Percentiles rank a stretch among this genome's conserved stretches.
Conservation (phyloP, 2,329 filamentous ascomycete species). For the Cladophialophora bantiana region DNA sequence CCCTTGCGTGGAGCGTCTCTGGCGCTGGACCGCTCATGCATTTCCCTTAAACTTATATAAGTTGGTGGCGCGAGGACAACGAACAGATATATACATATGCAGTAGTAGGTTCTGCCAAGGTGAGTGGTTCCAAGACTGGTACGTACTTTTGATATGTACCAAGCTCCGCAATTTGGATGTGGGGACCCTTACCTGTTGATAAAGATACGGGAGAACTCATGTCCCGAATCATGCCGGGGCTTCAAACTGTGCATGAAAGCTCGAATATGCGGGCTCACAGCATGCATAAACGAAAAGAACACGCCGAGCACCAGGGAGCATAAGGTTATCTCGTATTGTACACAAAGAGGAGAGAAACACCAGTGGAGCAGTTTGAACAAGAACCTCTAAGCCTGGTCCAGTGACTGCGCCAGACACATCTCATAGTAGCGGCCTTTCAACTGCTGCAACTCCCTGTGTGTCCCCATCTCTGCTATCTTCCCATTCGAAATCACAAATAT, state of each 20-base stretch:
- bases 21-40: no score
- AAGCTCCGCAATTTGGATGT: neutral
- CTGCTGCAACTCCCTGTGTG: conserved; percentile 50
- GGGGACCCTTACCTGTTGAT: neutral
- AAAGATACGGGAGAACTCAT: neutral
- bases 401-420: conserved; percentile 43
- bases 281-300: no score
- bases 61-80: no score
- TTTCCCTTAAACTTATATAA: no score
- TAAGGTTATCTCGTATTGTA: neutral
- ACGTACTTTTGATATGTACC: no score
- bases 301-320: no score
- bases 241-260: neutral
- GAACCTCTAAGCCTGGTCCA: conserved; percentile 34
- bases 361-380: neutral
- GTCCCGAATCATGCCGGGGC: neutral
- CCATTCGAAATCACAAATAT: conserved; percentile 52
- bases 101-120: no score
- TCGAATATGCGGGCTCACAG: no score
- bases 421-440: conserved; percentile 50
- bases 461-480: conserved; percentile 49
- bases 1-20: no score
- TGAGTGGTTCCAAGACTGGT: no score
- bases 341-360: neutral
- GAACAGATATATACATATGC: no score